Base-by-base conservation (phyloP, 2,329 filamentous ascomycete genomes). In the Aspergillus ibericus region DNA sequence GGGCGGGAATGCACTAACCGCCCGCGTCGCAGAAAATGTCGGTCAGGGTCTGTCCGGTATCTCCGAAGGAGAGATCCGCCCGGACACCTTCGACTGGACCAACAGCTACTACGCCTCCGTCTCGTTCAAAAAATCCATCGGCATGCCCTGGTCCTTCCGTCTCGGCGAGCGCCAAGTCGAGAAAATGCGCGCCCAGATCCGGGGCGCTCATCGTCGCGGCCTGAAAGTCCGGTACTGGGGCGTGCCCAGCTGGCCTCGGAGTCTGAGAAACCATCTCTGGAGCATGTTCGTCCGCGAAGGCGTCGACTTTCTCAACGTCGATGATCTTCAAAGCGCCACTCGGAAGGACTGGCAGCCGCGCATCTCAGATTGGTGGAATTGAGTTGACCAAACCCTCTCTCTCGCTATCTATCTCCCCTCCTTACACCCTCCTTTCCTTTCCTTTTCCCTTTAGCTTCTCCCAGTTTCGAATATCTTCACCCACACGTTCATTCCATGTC, bases 91-190 rank as follows among this genome's bases (percentile, higher is more conserved):
- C 73, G 76, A 80, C 63, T 51, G 67, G 6, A 77, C 77, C 13
- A 86, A 85, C 64, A 84, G 82, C 22, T 85, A 82, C 73, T 86
- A 85, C 69, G 84, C 84, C 15, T 83, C 80, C 5, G 78, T 81
- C 8, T 81, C 80, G 5, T 85, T 86, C 67, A 75, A 70, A 12
- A 68, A 71, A 6, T 71, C 79, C 6, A 75, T 86, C 32, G 83
- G 81, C 1, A 72, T 70, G 52, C 74, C 78, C 7, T 84, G 82
- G 81, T 75, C 76, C 29, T 81, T 83, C 25, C 76, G 72, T 4
- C 72, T 85, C 15, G 79, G 78, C 0, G 56, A 70, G 1, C 56
- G 63, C 4, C 83, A 86, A 62, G 69, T 82, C 49, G 64, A 77
- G 0, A 68, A 72, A 12, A 75, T 87, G 58, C 74, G 82, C 29